Base-by-base conservation (phyloP, 2,329 filamentous ascomycete genomes). In the Graphilbum sp. region DNA sequence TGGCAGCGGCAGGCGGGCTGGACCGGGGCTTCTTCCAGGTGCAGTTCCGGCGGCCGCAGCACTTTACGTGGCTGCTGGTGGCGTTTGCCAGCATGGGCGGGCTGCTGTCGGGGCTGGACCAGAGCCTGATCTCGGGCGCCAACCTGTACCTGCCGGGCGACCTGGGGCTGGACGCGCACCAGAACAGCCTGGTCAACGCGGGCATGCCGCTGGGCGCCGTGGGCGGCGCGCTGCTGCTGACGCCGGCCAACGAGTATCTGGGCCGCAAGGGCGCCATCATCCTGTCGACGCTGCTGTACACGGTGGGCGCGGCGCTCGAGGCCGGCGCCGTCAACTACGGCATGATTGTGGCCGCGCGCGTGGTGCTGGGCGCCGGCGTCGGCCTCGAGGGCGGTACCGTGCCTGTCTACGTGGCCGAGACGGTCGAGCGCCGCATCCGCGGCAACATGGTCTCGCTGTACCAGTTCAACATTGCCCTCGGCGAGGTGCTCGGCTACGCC, bases 71-170 rank as follows among this genome's bases (percentile, higher is more conserved):
- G 61, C 56, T 79, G 15, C 63, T 81, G 13, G 75, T 80, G 33
- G 72, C 66, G 1, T 83, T 83, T 47, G 78, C 78, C n/a, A 79
- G 73, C 15, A 79, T 83, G 74, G 78, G 79, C 36, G 79, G 79
- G 51, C 59, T 84, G 18, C 67, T 83, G 1, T 80, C 75, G 2
- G 79, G 79, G 43, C 63, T 84, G 17, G 79, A 84, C 50, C 79
- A 84, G 55, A 79, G 72, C 34, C 61, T 83, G 40, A 84, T 84
- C 48, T 76, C 69, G 12, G 79, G 79, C 37, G 79, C 79, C 36
- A 77, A 79, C 49, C 60, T 83, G 4, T 78, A 69, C 51, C 60
- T 83, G 33, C 79, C 78, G 3, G 46, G 52, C 0, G 72, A 74
- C 33, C 59, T 83, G 1, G 50, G 58, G 19, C 62, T 83, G 24